phyloP scores from a whole-genome alignment of 129 eudicot species.

The Chrysanthemum makinoi region DNA sequence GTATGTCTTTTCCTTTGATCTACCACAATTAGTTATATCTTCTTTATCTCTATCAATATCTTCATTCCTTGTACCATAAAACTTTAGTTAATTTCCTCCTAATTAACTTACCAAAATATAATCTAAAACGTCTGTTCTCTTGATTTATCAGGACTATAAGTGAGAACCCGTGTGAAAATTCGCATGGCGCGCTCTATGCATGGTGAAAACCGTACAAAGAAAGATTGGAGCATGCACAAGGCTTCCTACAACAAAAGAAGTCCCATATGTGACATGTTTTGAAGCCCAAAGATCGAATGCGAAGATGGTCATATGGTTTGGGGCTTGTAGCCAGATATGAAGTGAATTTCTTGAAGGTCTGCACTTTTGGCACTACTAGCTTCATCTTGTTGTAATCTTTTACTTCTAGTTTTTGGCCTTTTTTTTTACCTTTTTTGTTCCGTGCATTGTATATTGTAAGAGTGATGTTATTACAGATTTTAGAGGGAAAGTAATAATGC shows the following conservation, averaged over 20 bases:
- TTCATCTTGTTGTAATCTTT: slow-evolving; percentile 17
- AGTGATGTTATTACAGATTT: slow-evolving; percentile 21
- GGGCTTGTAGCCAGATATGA: slow-evolving; percentile 29
- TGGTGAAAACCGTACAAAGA: slow-evolving; percentile 17
- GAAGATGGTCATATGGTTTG: slow-evolving; percentile 25
- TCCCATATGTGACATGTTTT: neutral
- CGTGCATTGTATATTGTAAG: slow-evolving; percentile 23
- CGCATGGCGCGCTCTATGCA: slow-evolving; percentile 12
- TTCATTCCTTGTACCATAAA: slow-evolving; percentile 7
- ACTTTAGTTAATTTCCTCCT: neutral
- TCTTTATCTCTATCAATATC: slow-evolving; percentile 1
- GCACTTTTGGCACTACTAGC: slow-evolving; percentile 17
- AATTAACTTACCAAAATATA: neutral
- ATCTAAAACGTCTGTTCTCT: slow-evolving; percentile 1
- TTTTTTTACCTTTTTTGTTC: neutral
- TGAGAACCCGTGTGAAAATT: slow-evolving; percentile 29
- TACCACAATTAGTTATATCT: neutral
- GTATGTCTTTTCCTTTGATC: slow-evolving; percentile 40
- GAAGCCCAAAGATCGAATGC: slow-evolving; percentile 27
- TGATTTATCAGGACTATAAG: slow-evolving; percentile 35
- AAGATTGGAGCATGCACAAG: slow-evolving; percentile 13
- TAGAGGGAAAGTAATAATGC: slow-evolving; percentile 23
- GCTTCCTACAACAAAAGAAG: neutral
- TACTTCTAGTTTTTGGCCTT: too few species aligned
- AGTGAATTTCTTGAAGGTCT: slow-evolving; percentile 30